phyloP scores from a whole-genome alignment of 148 eudicot genomes.

The Fagopyrum esculentum region DNA sequence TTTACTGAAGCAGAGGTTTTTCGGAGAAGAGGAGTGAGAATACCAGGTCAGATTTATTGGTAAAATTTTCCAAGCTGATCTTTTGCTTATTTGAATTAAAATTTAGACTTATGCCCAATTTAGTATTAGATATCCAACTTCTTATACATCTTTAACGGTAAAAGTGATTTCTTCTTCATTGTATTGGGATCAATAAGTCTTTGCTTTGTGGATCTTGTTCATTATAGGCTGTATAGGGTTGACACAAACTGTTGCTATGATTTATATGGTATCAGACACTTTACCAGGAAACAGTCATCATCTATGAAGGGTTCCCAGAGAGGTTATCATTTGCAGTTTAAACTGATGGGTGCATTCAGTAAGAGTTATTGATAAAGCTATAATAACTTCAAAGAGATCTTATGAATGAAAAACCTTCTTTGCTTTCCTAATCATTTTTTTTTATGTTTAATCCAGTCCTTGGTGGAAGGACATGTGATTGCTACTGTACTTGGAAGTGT shows the following conservation, averaged over 20 bases:
- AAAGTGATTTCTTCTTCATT: neutral
- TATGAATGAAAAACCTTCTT: neutral
- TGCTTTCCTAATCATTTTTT: neutral
- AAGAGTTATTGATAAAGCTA: neutral
- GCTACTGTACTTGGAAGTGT: neutral
- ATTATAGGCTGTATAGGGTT: neutral
- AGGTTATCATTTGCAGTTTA: neutral
- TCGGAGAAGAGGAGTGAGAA: slow-evolving; percentile 85
- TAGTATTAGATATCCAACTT: neutral
- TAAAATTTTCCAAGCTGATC: neutral
- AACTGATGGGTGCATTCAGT: slow-evolving; percentile 7
- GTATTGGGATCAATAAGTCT: neutral
- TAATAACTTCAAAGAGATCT: neutral
- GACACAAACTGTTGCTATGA: neutral
- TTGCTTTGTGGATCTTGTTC: neutral
- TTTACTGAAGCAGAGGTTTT: slow-evolving; percentile 92
- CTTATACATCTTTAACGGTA: neutral
- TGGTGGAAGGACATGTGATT: neutral
- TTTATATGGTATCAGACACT: neutral
- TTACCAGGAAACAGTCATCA: neutral
- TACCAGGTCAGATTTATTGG: slow-evolving; percentile 53
- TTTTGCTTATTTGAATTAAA: neutral
- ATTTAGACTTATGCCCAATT: neutral
- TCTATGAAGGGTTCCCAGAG: neutral
- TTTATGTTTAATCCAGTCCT: neutral